Evolutionary conservation across 805 yeast species (phyloP).

Genomic region (Sugiyamaella lignohabitans): DNA sequence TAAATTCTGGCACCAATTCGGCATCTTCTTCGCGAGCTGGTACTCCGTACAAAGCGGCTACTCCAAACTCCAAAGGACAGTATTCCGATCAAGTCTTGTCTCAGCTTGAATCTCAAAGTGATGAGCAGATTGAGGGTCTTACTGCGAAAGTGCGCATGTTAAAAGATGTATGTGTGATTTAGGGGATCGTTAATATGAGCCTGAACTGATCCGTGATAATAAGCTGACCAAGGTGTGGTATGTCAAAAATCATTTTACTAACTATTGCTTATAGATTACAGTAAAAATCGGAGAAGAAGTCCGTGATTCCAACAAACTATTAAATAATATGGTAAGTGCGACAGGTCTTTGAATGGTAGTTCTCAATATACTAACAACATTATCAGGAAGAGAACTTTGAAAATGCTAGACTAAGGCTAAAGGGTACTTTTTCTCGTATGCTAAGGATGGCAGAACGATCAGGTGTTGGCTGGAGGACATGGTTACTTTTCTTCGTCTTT

Average conservation of each 20-base stretch:
- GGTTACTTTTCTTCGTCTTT: constrained; percentile 46
- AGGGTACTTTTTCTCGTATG: constrained; percentile 51
- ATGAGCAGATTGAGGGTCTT: constrained; percentile 51
- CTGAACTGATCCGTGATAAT: constrained; percentile 2
- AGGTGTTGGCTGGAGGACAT: constrained; percentile 56
- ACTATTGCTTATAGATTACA: constrained; percentile 38
- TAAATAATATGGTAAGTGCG: constrained; percentile 31
- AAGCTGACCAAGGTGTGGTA: constrained; percentile 1
- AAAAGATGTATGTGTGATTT: constrained; percentile 36
- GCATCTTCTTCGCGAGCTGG: constrained; percentile 9
- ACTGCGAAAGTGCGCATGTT: constrained; percentile 47
- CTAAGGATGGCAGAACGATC: constrained; percentile 56
- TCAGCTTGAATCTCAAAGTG: constrained; percentile 60
- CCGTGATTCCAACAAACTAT: constrained; percentile 43
- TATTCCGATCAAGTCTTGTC: constrained; percentile 49
- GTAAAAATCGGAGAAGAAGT: constrained; percentile 61
- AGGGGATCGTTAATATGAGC: background rate
- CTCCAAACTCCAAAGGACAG: constrained; percentile 26
- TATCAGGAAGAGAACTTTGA: constrained; percentile 40
- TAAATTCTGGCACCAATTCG: constrained; percentile 6
- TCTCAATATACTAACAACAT: background rate
- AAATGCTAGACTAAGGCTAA: constrained; percentile 41
- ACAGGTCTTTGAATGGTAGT: background rate
- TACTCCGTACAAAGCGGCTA: constrained; percentile 21
- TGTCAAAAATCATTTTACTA: background rate